Evolutionary conservation across 2,329 filamentous ascomycete species (phyloP), one percentile per base, ranked within the genome.

Genomic region (Neurospora crassa): DNA sequence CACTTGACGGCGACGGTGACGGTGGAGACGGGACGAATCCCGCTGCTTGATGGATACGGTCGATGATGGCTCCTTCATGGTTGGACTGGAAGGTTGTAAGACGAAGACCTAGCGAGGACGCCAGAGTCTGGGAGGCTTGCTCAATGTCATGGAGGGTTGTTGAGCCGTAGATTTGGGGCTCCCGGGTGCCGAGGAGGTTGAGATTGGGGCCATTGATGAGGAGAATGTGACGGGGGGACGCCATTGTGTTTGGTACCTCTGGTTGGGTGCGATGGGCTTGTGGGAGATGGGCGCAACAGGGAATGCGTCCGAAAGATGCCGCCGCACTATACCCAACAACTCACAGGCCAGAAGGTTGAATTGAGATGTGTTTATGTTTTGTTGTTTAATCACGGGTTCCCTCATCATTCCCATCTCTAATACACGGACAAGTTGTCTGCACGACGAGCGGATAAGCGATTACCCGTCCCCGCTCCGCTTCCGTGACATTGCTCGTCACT

Each of bases 161-260:
- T 73, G 83, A 84, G 77, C 92, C 92, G 82, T 94, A 94, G 76
- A 93, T 86, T 40, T 88, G 82, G 18, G 92, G 91, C 79, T 95
- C 91, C 29, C 92, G 86, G 14, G 88, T 90, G 43, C 92, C 92
- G 40, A 94, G 86, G 68, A 94, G 89, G 81, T 94, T 94, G 76
- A 94, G 89, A 79, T 94, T 94, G 41, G 91, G 91, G n/a, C 92
- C 91, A 80, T 93, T 93, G 83, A 94, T 89, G 74, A 93, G 84
- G 75, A 93, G 89, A 78, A 93, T 89, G 70, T 77, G 79, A 71
- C 80, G 81, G 5, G 3, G 6, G 16, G 47, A 53, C 41, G 80
- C 72, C 79, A 82, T 83, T 67, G 37, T 76, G 29, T 20, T 67
- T 8, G 47, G 6, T 16, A 29, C 20, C 24, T 29, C 6, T 14